These are phyloP conservation scores for Cladosporium sphaerospermum DNA, from an alignment of 2,329 filamentous ascomycete species.

Conservation along the genomic window DNA sequence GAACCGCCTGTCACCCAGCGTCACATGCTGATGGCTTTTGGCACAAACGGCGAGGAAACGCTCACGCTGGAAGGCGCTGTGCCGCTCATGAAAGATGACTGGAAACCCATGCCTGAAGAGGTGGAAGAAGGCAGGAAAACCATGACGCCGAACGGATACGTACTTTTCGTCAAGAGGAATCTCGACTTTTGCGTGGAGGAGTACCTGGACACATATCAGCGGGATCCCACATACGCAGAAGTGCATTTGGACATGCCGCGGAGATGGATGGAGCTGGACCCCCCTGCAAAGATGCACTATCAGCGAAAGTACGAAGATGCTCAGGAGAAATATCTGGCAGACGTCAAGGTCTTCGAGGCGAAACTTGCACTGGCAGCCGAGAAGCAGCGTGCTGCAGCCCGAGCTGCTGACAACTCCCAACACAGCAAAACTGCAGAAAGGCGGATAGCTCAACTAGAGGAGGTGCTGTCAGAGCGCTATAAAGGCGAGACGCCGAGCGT, in stretches of 20 bases:
- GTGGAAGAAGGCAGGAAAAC: slow-evolving; percentile 17
- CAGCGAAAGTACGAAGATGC: slow-evolving; percentile 24
- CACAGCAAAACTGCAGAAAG: slow-evolving; percentile 19
- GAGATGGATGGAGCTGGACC: slow-evolving; percentile 22
- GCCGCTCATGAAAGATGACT: slow-evolving; percentile 20
- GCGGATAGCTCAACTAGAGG: slow-evolving; percentile 26
- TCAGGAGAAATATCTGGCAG: slow-evolving; percentile 23
- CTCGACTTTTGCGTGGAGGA: slow-evolving; percentile 19
- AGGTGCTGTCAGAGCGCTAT: slow-evolving; percentile 25
- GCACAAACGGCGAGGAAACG: slow-evolving; percentile 18
- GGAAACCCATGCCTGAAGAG: slow-evolving; percentile 19
- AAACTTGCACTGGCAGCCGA: slow-evolving; percentile 22
- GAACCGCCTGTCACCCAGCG: slow-evolving; percentile 20
- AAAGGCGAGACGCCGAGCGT: slow-evolving; percentile 20
- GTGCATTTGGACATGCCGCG: slow-evolving; percentile 25
- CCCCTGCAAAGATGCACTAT: slow-evolving; percentile 23
- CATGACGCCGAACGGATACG: slow-evolving; percentile 25
- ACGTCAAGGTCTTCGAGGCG: slow-evolving; percentile 26
- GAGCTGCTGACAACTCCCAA: slow-evolving; percentile 17
- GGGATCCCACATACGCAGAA: slow-evolving; percentile 24
- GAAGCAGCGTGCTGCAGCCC: slow-evolving; percentile 19
- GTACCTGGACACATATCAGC: slow-evolving; percentile 20
- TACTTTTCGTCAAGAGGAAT: slow-evolving; percentile 22
- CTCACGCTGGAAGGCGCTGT: slow-evolving; percentile 17
- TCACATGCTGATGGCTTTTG: slow-evolving; percentile 28